Evolutionary conservation across 2,329 filamentous ascomycete genomes (phyloP).

Genomic region (Madurella fahalii): DNA sequence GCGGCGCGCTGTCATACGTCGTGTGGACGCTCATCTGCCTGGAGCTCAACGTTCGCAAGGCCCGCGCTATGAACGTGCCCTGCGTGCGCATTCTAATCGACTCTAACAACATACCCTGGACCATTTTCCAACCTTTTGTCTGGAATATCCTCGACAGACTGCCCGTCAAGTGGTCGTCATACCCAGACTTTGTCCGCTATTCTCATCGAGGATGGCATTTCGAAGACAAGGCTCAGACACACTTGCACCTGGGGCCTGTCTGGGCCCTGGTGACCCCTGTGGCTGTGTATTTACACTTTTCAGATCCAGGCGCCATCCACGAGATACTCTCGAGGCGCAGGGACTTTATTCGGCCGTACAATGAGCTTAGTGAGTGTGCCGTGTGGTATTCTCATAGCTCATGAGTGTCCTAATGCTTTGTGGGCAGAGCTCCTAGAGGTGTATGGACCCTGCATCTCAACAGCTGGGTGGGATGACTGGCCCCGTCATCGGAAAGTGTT

Average conservation of each 20-base stretch:
- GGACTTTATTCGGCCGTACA: slow-evolving; percentile 25
- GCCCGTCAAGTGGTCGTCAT: slow-evolving; percentile 23
- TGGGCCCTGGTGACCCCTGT: slow-evolving; percentile 27
- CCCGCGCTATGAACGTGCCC: slow-evolving; percentile 20
- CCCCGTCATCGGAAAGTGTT: slow-evolving; percentile 28
- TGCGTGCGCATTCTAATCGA: slow-evolving; percentile 25
- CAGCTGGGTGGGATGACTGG: slow-evolving; percentile 29
- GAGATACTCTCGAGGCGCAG: slow-evolving; percentile 22
- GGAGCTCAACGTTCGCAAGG: slow-evolving; percentile 26
- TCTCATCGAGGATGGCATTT: slow-evolving; percentile 27
- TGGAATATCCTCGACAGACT: slow-evolving; percentile 24
- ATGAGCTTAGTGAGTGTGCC: slow-evolving; percentile 19
- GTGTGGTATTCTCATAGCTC: too few species aligned
- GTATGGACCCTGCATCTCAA: slow-evolving; percentile 30
- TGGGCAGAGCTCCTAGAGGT: slow-evolving; percentile 25
- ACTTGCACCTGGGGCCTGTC: slow-evolving; percentile 22
- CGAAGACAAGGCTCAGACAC: slow-evolving; percentile 11
- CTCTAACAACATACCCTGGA: slow-evolving; percentile 25
- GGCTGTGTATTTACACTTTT: slow-evolving; percentile 21
- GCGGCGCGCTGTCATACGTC: slow-evolving; percentile 16
- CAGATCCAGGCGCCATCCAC: slow-evolving; percentile 24
- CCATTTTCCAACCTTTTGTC: slow-evolving; percentile 22
- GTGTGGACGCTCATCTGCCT: slow-evolving; percentile 23
- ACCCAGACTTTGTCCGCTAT: slow-evolving; percentile 25
- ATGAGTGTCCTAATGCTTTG: too few species aligned